These are phyloP conservation scores for Neonothopanus nambi DNA, from an alignment of 1,284 basidiomycete genomes.

Conservation along the genomic window DNA sequence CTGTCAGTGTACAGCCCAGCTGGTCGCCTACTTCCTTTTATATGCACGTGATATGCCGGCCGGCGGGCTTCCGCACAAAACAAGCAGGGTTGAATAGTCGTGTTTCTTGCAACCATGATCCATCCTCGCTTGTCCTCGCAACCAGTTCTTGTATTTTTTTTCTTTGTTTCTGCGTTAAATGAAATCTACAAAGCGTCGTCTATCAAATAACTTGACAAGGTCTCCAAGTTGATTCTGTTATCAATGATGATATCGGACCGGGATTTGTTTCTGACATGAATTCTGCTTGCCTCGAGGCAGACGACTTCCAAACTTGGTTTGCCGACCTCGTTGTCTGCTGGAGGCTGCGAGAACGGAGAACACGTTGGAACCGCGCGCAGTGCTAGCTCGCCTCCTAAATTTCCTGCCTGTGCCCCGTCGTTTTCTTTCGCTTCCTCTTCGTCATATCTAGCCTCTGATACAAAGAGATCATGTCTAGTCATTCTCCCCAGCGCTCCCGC, in stretches of 20 bases:
- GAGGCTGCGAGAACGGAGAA: constrained; percentile 33
- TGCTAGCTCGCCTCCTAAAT: constrained; percentile 25
- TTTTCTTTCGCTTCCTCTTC: constrained; percentile 24
- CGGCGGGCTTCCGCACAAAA: no score
- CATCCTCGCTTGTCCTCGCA: no score
- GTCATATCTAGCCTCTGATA: constrained; percentile 16
- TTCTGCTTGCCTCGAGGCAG: constrained; percentile 16
- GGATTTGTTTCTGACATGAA: constrained; percentile 5
- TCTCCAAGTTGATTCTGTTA: background rate
- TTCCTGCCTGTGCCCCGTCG: constrained; percentile 5
- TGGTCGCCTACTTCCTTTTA: no score
- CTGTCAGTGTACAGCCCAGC: no score
- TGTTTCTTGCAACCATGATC: no score
- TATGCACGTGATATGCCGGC: no score
- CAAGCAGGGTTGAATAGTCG: no score
- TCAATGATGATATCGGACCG: constrained; percentile 15
- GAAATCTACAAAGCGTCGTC: no score
- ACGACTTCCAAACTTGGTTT: constrained; percentile 42
- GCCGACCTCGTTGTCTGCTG: constrained; percentile 48
- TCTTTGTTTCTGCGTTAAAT: no score
- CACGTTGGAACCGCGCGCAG: constrained; percentile 50
- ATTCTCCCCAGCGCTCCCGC: constrained; percentile 59
- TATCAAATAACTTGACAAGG: no score
- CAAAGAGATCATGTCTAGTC: constrained; percentile 42
- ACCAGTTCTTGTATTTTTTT: no score